Evolutionary conservation across 768 basidiomycete species (phyloP).

Genomic region (Phanerodontia chrysosporium): DNA sequence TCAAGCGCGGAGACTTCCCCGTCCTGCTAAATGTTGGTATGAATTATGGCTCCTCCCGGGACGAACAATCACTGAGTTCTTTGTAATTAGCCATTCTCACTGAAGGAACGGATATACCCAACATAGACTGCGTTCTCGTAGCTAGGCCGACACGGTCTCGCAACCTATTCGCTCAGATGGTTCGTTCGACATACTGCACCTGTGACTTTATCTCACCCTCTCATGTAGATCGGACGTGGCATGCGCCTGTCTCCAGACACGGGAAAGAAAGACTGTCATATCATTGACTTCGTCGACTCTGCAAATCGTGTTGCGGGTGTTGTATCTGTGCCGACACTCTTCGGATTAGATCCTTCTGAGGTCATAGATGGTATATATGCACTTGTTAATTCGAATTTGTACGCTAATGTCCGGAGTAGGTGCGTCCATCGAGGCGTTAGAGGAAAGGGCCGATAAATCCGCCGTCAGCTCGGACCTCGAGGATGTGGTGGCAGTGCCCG

Average conservation of each 20-base stretch:
- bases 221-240: conserved; percentile 78
- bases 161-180: conserved; percentile 93
- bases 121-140: conserved; percentile 86
- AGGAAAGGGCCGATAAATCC: conserved; percentile 30
- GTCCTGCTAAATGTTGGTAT: conserved; percentile 88
- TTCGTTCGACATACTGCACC: conserved; percentile 26
- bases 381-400: background rate
- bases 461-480: background rate
- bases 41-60: conserved; percentile 9
- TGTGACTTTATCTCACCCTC: background rate
- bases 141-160: conserved; percentile 86
- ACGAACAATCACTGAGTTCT: background rate
- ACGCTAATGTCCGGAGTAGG: conserved; percentile 3
- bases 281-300: conserved; percentile 90
- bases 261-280: conserved; percentile 78
- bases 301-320: conserved; percentile 63
- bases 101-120: conserved; percentile 93
- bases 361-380: conserved; percentile 53
- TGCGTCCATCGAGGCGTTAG: conserved; percentile 40
- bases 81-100: conserved; percentile 68
- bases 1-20: conserved; percentile 71
- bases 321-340: conserved; percentile 75
- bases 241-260: conserved; percentile 81
- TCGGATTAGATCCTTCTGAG: conserved; percentile 76
- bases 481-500: conserved; percentile 7